Evolutionary conservation across 371 early-diverging fungal genomes (phyloP), one percentile per base, ranked within the genome.

Genomic region (Globomyces sp.): DNA sequence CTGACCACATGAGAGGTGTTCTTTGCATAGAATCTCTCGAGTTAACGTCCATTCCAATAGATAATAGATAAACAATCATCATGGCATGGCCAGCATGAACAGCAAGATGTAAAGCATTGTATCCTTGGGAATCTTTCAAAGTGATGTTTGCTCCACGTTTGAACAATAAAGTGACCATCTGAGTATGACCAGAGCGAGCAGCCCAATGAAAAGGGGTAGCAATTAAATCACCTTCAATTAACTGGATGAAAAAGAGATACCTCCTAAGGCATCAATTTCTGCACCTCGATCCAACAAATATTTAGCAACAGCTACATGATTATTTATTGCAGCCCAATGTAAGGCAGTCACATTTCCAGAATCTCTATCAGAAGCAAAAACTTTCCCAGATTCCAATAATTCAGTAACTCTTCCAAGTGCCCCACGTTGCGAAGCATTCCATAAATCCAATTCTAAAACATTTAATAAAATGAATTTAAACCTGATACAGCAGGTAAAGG

Each of bases 131-230:
- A 67, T 97, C 98, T 44, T 79, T 82, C 5, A 86, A 52, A 3
- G 74, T 69, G 5, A 90, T 85, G 67, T 93, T 75, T 2, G 95
- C 96, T 10, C 94, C 94, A 43, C 85, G 80, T 57, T 86, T 84
- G 50, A 89, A 70, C 50, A 98, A 75, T 41, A 89, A 80, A 53
- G 86, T 85, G 0, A 91, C 89, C 62, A 90, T 84, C 36, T 85
- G 75, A 40, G 94, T 72, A 50, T 89, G 87, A 36, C 92, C 92
- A 50, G 70, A 85, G 85, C 88, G 77, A 47, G 87, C 74, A 11
- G 94, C 94, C 97, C 96, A 96, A 64, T 94, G 95, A 58, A 95
- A 72, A 6, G 96, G 92, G 1, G 94, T 90, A 2, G 94, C 93
- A 45, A 81, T 70, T 41, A 90, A 77, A 55, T 93, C 92, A 39